A percentile compares a stretch with the other conserved stretches of the same genome.
phyloP scores from a whole-genome alignment of 2,329 filamentous ascomycete species.

The Cladosporium sp. region DNA sequence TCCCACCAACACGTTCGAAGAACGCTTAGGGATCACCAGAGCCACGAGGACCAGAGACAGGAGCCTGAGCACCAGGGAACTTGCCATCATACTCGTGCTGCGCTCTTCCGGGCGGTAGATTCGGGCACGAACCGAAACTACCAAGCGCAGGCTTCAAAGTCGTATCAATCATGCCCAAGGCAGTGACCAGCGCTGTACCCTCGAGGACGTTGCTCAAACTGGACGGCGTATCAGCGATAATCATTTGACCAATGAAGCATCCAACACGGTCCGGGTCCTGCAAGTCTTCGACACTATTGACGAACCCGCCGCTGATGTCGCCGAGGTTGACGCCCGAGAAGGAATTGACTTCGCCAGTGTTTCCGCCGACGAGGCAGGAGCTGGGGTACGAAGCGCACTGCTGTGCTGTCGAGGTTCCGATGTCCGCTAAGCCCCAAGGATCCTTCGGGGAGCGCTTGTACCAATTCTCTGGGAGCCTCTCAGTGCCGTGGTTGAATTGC shows the following conservation, averaged over 20 bases:
- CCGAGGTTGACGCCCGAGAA: conserved; percentile 28
- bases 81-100: conserved; percentile 18
- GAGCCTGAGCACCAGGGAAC: conserved; percentile 23
- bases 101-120: conserved; percentile 24
- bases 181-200: conserved; percentile 22
- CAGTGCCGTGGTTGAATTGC: conserved; percentile 20
- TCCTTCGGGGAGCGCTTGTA: conserved; percentile 29
- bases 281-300: conserved; percentile 27
- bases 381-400: conserved; percentile 29
- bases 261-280: conserved; percentile 26
- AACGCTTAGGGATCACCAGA: background rate
- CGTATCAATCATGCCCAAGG: conserved; percentile 19
- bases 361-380: conserved; percentile 29
- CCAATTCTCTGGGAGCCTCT: conserved; percentile 24
- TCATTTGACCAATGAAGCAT: conserved; percentile 30
- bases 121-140: conserved; percentile 22
- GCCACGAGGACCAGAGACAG: conserved; percentile 11
- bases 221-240: conserved; percentile 27
- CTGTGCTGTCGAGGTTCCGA: conserved; percentile 28
- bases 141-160: conserved; percentile 22
- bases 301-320: conserved; percentile 29
- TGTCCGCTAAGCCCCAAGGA: conserved; percentile 29
- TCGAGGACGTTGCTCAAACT: conserved; percentile 26
- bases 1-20: background rate
- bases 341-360: conserved; percentile 30